Evolutionary conservation across 2,329 filamentous ascomycete species (phyloP), one percentile per base, ranked within the genome.

Genomic region (Ilyonectria mors-panacis): DNA sequence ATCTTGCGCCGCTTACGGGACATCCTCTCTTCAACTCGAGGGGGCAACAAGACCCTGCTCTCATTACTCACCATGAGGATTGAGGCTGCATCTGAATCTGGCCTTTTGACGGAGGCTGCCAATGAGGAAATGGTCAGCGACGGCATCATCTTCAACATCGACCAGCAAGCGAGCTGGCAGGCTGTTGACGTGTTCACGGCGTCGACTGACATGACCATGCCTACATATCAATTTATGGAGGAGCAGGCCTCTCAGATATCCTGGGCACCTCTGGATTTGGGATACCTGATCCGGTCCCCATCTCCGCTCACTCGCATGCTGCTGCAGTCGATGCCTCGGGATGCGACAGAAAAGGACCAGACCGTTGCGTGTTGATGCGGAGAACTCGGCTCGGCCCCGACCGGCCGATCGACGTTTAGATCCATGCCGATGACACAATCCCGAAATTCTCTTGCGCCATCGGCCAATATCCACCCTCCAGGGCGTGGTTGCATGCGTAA

Each of bases 41-140:
- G 83, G 6, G 83, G 83, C 5, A 85, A 85, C 54, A 76, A 78
- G 48, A 78, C 78, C 6, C 72, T 85, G 0, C 70, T 84, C 3
- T 77, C 77, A 1, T 73, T 82, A 17, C 73, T 84, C 3, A 76
- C 77, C 9, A 58, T 73, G 33, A 72, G 73, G 53, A 75, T 79
- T 68, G 74, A 74, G 1, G 72, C 72, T 19, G 68, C 71, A 6
- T 70, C 70, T 17, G 74, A 67, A 12, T 68, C 73, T 0, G 65
- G 65, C 26, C 65, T 70, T 19, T 23, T 75, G n/a, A 48, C 63
- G 1, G 65, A 68, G 6, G 28, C 63, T 6, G 13, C 55, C 26
- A 63, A 66, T 17, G 65, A 70, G 5, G 60, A 55, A 3, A 57
- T 67, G 6, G 26, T 54, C 10, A 37, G 33, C 35, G 33, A 62